These are phyloP conservation scores for Starmerella roubikii DNA, from an alignment of 805 yeast species.

Conservation along the genomic window DNA sequence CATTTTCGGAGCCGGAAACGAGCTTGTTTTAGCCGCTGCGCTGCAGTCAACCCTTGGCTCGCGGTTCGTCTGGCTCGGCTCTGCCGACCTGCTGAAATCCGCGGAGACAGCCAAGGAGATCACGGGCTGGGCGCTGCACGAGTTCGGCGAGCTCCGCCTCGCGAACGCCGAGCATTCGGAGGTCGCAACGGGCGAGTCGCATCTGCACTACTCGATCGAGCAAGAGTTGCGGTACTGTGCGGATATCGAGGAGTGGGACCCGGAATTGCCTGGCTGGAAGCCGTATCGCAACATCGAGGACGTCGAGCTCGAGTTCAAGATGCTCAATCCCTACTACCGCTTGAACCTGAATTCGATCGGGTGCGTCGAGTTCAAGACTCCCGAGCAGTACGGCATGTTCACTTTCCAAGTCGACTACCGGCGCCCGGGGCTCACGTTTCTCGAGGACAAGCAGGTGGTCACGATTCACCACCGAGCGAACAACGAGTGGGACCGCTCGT, in stretches of 20 bases:
- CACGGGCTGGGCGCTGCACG: conserved; percentile 62
- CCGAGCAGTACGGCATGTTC: conserved; percentile 96
- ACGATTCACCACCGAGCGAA: conserved; percentile 90
- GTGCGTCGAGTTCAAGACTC: conserved; percentile 47
- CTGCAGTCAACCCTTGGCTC: conserved; percentile 66
- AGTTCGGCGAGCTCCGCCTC: conserved; percentile 44
- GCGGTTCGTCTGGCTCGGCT: conserved; percentile 73
- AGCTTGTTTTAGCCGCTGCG: conserved; percentile 37
- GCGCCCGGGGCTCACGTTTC: conserved; percentile 59
- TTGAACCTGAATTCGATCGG: conserved; percentile 37
- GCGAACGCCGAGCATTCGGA: conserved; percentile 41
- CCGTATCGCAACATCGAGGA: conserved; percentile 48
- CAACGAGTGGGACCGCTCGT: conserved; percentile 85
- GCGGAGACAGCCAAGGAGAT: conserved; percentile 25
- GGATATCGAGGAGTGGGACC: conserved; percentile 32
- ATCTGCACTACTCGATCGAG: conserved; percentile 51
- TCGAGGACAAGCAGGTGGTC: conserved; percentile 53
- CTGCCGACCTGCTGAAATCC: conserved; percentile 38
- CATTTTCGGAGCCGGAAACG: conserved; percentile 15
- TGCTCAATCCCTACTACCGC: conserved; percentile 94
- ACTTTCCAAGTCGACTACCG: conserved; percentile 68
- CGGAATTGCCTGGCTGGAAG: conserved; percentile 42
- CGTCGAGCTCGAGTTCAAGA: conserved; percentile 68
- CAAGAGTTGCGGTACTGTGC: conserved; percentile 49
- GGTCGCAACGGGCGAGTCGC: conserved; percentile 26